Evolutionary conservation across 2,329 filamentous ascomycete species (phyloP).

Genomic region (Pestalotiopsis sp.): DNA sequence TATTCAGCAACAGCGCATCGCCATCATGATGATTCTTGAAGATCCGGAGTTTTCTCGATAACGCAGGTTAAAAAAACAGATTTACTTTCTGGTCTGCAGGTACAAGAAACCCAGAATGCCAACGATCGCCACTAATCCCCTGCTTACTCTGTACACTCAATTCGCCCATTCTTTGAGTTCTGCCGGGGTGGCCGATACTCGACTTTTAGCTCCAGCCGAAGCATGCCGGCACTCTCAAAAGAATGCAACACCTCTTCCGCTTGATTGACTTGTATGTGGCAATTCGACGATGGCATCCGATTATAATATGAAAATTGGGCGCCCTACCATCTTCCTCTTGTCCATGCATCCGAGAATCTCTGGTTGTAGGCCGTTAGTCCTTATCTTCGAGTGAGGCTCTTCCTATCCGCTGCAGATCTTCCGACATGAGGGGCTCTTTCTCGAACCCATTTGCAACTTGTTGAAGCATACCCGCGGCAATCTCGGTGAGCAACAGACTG

Average conservation of each 20-base stretch:
- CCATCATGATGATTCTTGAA: neutral
- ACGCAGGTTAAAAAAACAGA: neutral
- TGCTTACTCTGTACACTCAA: neutral
- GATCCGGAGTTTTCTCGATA: neutral
- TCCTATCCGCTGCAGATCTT: conserved; percentile 7
- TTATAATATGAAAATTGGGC: neutral
- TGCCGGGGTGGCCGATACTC: neutral
- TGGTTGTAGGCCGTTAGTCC: neutral
- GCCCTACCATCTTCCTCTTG: neutral
- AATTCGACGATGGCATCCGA: neutral
- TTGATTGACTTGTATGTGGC: neutral
- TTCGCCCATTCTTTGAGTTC: neutral
- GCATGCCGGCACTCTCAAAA: neutral
- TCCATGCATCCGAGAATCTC: neutral
- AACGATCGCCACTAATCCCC: neutral
- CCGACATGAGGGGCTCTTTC: conserved; percentile 7
- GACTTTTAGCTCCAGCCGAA: neutral
- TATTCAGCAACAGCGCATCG: no score
- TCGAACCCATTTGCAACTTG: conserved; percentile 8
- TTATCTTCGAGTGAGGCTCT: neutral
- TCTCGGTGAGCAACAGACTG: neutral
- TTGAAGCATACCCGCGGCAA: conserved; percentile 9
- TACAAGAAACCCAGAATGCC: neutral
- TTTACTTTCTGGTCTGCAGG: neutral
- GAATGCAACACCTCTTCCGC: neutral